A percentile compares a stretch with the other conserved stretches of the same genome.
Conservation (phyloP, 352 stramenopile species). For the Phytopythium litorale region DNA sequence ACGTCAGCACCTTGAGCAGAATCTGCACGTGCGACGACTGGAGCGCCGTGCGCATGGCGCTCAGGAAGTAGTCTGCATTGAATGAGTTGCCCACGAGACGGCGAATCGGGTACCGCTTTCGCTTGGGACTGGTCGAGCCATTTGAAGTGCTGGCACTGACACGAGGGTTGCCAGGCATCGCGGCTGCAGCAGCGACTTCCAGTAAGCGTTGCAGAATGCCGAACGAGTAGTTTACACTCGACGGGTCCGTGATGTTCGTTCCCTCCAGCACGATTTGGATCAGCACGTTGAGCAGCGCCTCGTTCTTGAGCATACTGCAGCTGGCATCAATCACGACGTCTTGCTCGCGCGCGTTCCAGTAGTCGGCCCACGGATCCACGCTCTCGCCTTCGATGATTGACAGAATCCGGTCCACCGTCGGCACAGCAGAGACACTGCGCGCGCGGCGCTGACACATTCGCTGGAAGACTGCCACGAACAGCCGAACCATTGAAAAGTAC, state of each 20-base stretch:
- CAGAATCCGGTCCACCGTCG: conserved; percentile 52
- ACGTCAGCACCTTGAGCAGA: conserved; percentile 82
- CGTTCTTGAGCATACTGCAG: conserved; percentile 64
- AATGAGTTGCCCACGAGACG: conserved; percentile 43
- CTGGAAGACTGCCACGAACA: conserved; percentile 67
- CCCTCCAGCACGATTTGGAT: conserved; percentile 79
- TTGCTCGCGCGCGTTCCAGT: conserved; percentile 65
- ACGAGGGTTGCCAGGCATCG: conserved; percentile 24
- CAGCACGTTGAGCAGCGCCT: conserved; percentile 63
- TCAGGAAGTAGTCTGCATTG: conserved; percentile 69
- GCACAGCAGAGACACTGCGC: conserved; percentile 32
- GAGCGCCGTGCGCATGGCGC: conserved; percentile 62
- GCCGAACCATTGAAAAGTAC: conserved; percentile 65
- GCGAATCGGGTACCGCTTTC: conserved; percentile 9
- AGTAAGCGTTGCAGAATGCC: conserved; percentile 75
- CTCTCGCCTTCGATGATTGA: conserved; percentile 49
- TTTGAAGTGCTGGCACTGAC: conserved; percentile 6
- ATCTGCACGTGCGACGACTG: conserved; percentile 80
- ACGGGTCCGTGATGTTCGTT: conserved; percentile 79
- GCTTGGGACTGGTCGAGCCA: conserved; percentile 6
- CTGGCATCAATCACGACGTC: conserved; percentile 51
- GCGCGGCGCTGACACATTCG: conserved; percentile 74
- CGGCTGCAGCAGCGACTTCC: conserved; percentile 45
- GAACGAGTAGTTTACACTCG: conserved; percentile 84
- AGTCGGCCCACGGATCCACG: conserved; percentile 67